A percentile compares a stretch with the other conserved stretches of the same genome.
Conservation (phyloP, 2,329 filamentous ascomycete genomes). For the Aspergillus carbonarius region DNA sequence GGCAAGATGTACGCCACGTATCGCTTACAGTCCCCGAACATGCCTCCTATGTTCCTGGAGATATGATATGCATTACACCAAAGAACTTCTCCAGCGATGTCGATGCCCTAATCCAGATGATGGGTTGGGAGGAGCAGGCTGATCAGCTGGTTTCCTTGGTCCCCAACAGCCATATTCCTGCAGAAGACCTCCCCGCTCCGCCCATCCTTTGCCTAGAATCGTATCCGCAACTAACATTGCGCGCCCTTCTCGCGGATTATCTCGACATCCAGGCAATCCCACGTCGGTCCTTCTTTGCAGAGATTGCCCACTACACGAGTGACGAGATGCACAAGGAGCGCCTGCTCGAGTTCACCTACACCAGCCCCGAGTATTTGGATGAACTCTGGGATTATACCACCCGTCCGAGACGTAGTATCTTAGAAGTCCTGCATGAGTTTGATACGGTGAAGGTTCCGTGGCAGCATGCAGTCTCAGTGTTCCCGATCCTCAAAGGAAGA, state of each 20-base stretch:
- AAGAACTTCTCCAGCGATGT: constrained; percentile 85
- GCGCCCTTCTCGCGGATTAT: constrained; percentile 74
- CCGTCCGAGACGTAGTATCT: constrained; percentile 80
- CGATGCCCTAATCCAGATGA: constrained; percentile 71
- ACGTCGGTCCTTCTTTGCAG: constrained; percentile 78
- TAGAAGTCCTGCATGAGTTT: constrained; percentile 92
- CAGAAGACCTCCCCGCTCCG: constrained; percentile 25
- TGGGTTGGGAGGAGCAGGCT: constrained; percentile 74
- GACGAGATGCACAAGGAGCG: constrained; percentile 75
- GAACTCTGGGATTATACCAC: constrained; percentile 97
- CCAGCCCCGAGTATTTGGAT: constrained; percentile 73
- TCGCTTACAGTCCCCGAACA: constrained; percentile 52
- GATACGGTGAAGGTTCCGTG: constrained; percentile 78
- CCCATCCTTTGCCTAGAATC: constrained; percentile 38
- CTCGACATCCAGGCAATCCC: constrained; percentile 90
- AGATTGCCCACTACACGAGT: constrained; percentile 71
- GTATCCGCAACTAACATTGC: constrained; percentile 58
- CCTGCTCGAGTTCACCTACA: constrained; percentile 82
- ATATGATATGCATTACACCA: constrained; percentile 77
- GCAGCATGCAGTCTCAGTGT: constrained; percentile 66
- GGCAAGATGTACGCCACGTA: constrained; percentile 91
- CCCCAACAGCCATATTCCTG: constrained; percentile 25
- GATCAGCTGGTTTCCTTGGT: constrained; percentile 64
- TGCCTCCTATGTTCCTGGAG: constrained; percentile 65
- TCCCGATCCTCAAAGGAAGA: constrained; percentile 81